Evolutionary conservation across 441 rosid genomes (phyloP), one percentile per base, ranked within the genome.

Genomic region (Biscutella laevigata): DNA sequence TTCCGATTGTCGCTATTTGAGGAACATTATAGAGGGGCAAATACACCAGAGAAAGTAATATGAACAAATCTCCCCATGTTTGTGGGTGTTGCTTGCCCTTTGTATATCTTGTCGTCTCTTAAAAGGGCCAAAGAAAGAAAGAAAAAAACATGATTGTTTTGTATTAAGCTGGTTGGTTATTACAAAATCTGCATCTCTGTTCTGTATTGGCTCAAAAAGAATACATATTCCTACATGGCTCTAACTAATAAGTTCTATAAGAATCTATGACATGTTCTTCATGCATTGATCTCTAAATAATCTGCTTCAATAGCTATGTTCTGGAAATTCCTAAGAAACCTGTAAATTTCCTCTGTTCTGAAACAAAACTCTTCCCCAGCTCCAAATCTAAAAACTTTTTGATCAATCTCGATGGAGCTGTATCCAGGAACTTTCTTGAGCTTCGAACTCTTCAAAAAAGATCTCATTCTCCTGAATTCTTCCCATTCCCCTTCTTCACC

Each of bases 351-450:
- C 26, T 59, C 63, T 47, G 53, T 34, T 47, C 27, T 30, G 22
- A 60, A 26, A 61, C 44, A 0, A 6, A 12, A 4, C 3, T 46
- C 56, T 60, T 61, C 67, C 2, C 67, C 71, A 39, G 71, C 67
- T 40, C 67, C 71, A 47, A 67, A 67, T 21, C 59, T 33, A 59
- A 30, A 67, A 39, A 61, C 59, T 48, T 48, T 61, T 8, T 55
- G 7, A 42, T 61, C 59, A 4, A 67, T 40, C 33, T 66, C 66
- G 4, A 86, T 69, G 3, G 72, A 34, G 50, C 92, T 90, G 74
- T 78, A 81, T n/a, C 92, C 96, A 11, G 84, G 84, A 21, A 79
- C 95, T 77, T 84, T 90, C 78, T 69, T 74, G 53, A 84, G 72
- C 35, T 79, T 80, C 43, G 30, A 59, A 16, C 70, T 44, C 38